phyloP scores from a whole-genome alignment of 1,284 basidiomycete species.

The Phellinidium pouzarii region DNA sequence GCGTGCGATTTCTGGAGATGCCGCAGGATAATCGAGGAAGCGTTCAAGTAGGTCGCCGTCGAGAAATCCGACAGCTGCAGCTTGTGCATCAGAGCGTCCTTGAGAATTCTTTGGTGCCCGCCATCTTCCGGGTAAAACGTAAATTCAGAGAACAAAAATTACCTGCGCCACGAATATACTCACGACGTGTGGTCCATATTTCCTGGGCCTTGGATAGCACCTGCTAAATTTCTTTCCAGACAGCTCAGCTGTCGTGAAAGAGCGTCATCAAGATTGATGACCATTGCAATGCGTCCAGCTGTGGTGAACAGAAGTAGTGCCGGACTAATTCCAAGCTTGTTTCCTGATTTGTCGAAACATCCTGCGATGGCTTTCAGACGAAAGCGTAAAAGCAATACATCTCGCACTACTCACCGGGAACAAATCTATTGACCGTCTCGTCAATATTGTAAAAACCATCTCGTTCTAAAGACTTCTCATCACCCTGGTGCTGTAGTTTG shows the following conservation, averaged over 20 bases:
- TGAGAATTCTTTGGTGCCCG: conserved; percentile 54
- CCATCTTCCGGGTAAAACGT: conserved; percentile 47
- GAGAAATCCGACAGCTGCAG: conserved; percentile 66
- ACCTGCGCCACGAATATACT: conserved; percentile 22
- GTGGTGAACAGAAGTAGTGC: conserved; percentile 75
- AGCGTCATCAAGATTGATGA: conserved; percentile 50
- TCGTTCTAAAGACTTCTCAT: conserved; percentile 43
- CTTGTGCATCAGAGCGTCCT: conserved; percentile 51
- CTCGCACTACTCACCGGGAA: conserved; percentile 41
- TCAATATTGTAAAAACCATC: conserved; percentile 61
- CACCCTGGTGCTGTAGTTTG: conserved; percentile 37
- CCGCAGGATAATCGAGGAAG: conserved; percentile 42
- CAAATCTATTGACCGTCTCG: conserved; percentile 67
- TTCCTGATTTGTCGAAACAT: background rate
- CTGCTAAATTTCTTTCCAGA: conserved; percentile 74
- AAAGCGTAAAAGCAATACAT: background rate
- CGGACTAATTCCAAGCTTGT: conserved; percentile 34
- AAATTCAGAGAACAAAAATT: conserved; percentile 7
- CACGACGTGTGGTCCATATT: conserved; percentile 62
- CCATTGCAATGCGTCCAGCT: conserved; percentile 75
- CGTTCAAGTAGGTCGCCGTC: conserved; percentile 85
- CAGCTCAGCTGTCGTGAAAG: conserved; percentile 62
- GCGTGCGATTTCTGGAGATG: conserved; percentile 31
- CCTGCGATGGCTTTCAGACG: background rate
- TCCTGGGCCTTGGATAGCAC: conserved; percentile 48